These are phyloP conservation scores for Ceratobasidium sp. DNA, from an alignment of 1,284 basidiomycete species.

Conservation along the genomic window DNA sequence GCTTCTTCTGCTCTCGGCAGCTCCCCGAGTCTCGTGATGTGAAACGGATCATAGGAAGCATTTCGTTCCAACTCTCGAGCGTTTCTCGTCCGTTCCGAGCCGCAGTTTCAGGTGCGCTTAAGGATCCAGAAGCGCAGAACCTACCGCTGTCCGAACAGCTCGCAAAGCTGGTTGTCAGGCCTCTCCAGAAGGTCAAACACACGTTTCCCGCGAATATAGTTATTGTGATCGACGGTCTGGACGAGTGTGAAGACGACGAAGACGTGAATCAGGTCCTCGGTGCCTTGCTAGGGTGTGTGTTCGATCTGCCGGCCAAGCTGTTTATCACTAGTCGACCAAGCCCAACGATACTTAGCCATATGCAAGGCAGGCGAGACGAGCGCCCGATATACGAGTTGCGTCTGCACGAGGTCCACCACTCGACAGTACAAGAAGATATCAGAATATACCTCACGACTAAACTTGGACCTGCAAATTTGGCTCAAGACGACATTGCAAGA, in stretches of 20 bases:
- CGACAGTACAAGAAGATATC: neutral
- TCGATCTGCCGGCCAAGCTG: neutral
- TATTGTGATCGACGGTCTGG: constrained; percentile 5
- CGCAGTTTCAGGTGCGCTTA: neutral
- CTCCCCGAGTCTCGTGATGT: neutral
- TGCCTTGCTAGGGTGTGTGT: neutral
- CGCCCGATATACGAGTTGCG: neutral
- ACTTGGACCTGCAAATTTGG: neutral
- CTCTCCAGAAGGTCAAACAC: neutral
- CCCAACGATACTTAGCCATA: neutral
- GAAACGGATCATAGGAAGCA: neutral
- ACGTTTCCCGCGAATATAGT: neutral
- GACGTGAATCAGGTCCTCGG: neutral
- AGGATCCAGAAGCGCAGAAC: neutral
- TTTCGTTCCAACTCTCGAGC: neutral
- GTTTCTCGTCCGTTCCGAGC: neutral
- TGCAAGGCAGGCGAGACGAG: neutral
- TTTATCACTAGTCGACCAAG: neutral
- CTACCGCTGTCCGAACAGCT: neutral
- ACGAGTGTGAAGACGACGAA: constrained; percentile 3
- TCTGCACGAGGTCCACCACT: neutral
- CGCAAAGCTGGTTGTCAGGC: neutral
- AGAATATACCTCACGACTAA: neutral
- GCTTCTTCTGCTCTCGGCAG: constrained; percentile 3
- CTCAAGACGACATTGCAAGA: neutral